Evolutionary conservation across 805 yeast genomes (phyloP).

Genomic region (Candida broadrunensis): DNA sequence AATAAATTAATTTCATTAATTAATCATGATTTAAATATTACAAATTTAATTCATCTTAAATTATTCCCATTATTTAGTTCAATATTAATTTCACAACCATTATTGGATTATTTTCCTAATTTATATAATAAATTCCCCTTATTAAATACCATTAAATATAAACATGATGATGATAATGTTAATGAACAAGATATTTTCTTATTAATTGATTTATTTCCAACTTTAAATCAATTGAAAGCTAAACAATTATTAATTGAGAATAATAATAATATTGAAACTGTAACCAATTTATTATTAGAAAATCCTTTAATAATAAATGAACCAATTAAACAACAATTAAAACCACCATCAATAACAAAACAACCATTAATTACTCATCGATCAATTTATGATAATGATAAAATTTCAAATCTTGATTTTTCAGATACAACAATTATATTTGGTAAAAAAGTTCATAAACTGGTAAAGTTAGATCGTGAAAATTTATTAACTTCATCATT

Average conservation of each 20-base stretch:
- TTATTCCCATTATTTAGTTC: conserved; percentile 55
- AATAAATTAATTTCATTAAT: conserved; percentile 40
- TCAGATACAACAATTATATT: conserved; percentile 20
- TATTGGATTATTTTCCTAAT: conserved; percentile 48
- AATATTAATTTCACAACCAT: conserved; percentile 47
- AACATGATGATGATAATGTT: conserved; percentile 6
- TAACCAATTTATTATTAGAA: conserved; percentile 61
- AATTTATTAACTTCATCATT: conserved; percentile 60
- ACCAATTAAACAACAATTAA: neutral
- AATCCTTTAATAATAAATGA: conserved; percentile 45
- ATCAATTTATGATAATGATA: conserved; percentile 26
- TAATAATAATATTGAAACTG: conserved; percentile 51
- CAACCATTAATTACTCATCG: conserved; percentile 4
- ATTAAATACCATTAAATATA: conserved; percentile 21
- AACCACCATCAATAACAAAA: neutral
- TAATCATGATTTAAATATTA: conserved; percentile 42
- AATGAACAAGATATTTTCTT: conserved; percentile 19
- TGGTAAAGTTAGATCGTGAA: conserved; percentile 32
- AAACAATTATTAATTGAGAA: conserved; percentile 46
- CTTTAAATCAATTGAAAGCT: conserved; percentile 46
- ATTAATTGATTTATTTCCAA: conserved; percentile 66
- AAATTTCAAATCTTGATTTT: conserved; percentile 24
- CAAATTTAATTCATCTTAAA: conserved; percentile 38
- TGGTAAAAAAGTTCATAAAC: conserved; percentile 29
- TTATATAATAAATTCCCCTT: conserved; percentile 50